Conservation (phyloP, 2,329 filamentous ascomycete species). For the Fusarium sp. region DNA sequence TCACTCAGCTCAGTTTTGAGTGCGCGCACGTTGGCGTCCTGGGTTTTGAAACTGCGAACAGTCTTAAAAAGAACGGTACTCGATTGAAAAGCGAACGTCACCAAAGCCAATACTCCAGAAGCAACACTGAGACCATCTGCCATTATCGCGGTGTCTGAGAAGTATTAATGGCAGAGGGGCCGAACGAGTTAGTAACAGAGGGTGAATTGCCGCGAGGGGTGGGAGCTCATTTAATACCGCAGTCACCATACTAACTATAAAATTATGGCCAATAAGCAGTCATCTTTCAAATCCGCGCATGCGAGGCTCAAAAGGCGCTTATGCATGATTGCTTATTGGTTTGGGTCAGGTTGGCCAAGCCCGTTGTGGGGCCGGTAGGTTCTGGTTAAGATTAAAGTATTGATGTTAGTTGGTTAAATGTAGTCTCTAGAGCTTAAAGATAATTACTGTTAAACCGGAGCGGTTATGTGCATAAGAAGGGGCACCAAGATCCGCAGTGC, state of each 20-base stretch:
- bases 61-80: slow-evolving; percentile 29
- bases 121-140: slow-evolving; percentile 33
- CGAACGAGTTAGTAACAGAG: neutral
- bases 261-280: neutral
- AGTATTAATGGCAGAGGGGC: neutral
- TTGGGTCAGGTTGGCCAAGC: neutral
- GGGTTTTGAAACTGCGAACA: slow-evolving; percentile 28
- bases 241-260: neutral
- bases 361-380: neutral
- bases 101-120: slow-evolving; percentile 29
- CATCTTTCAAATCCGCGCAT: neutral
- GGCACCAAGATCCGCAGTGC: too few relatives aligned
- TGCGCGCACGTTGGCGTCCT: slow-evolving; percentile 52
- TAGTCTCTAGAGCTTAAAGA: too few relatives aligned
- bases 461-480: too few relatives aligned
- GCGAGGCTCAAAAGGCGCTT: neutral
- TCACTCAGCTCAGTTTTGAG: slow-evolving; percentile 56
- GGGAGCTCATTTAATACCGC: slow-evolving; percentile 3
- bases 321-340: neutral
- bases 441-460: too few relatives aligned
- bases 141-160: slow-evolving; percentile 20
- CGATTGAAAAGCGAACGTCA: slow-evolving; percentile 39
- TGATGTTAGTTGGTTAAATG: too few relatives aligned
- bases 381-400: neutral
- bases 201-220: too few relatives aligned